A percentile compares a stretch with the other conserved stretches of the same genome.
phyloP scores from a whole-genome alignment of 345 rosid genomes.

The Durio zibethinus region DNA sequence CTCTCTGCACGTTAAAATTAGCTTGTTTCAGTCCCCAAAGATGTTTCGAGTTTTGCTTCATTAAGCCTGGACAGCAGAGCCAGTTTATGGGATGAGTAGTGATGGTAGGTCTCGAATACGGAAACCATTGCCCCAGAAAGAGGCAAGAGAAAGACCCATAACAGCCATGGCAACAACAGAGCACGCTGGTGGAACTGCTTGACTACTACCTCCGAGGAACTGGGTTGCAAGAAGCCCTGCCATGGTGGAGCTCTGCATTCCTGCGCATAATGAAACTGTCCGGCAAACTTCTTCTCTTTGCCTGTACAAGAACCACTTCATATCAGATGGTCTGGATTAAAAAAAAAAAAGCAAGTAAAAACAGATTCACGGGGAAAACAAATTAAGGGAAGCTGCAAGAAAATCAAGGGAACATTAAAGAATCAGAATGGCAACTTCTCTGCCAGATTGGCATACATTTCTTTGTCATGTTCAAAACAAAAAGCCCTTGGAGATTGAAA shows the following conservation, averaged over 20 bases:
- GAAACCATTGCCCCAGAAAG: slow-evolving; percentile 79
- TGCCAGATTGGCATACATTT: not conserved
- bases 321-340: not conserved
- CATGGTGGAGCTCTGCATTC: slow-evolving; percentile 94
- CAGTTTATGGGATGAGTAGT: slow-evolving; percentile 30
- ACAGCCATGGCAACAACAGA: slow-evolving; percentile 97
- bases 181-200: slow-evolving; percentile 94
- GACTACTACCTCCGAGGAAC: slow-evolving; percentile 80
- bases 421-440: not conserved
- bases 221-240: slow-evolving; percentile 89
- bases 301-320: slow-evolving; percentile 36
- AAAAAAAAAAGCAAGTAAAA: not conserved
- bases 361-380: not conserved
- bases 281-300: slow-evolving; percentile 85
- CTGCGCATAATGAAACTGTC: slow-evolving; percentile 87
- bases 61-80: slow-evolving; percentile 36
- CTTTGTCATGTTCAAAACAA: not conserved
- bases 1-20: not conserved
- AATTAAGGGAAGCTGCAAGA: not conserved
- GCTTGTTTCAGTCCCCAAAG: not conserved
- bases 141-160: slow-evolving; percentile 92
- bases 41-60: not conserved
- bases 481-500: not conserved
- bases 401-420: not conserved
- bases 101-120: slow-evolving; percentile 59